Conservation (phyloP, 2,329 filamentous ascomycete genomes). For the Curvularia spicifera region DNA sequence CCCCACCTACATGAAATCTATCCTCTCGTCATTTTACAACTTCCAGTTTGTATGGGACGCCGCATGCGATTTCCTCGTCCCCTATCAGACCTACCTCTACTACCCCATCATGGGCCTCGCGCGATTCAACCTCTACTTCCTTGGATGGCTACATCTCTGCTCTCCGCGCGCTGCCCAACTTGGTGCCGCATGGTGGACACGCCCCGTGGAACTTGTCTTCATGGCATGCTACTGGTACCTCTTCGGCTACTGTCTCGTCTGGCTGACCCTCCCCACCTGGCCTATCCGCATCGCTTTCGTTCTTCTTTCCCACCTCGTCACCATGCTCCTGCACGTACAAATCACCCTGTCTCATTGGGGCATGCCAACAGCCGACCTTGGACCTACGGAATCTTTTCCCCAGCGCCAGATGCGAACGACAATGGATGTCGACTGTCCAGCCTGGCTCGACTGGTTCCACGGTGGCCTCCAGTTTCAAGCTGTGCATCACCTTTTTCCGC, state of each 20-base stretch:
- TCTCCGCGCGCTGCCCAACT: constrained; percentile 72
- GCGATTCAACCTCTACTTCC: constrained; percentile 83
- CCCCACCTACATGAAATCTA: constrained; percentile 75
- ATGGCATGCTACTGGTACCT: constrained; percentile 84
- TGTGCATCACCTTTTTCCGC: constrained; percentile 83
- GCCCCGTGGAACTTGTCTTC: constrained; percentile 78
- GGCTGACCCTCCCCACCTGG: constrained; percentile 72
- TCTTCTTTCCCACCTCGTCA: constrained; percentile 79
- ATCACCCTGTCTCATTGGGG: constrained; percentile 92
- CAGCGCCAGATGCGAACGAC: constrained; percentile 91
- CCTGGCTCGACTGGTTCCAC: constrained; percentile 88
- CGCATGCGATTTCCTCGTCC: constrained; percentile 71
- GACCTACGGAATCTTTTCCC: constrained; percentile 82
- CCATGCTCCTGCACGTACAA: constrained; percentile 83
- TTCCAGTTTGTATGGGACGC: constrained; percentile 78
- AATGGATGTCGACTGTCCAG: constrained; percentile 88
- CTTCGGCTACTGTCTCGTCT: constrained; percentile 84
- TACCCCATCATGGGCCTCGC: constrained; percentile 81
- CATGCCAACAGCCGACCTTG: constrained; percentile 89
- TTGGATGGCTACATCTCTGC: constrained; percentile 80
- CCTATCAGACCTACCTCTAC: constrained; percentile 81
- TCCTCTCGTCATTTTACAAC: constrained; percentile 84
- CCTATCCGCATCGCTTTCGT: constrained; percentile 75
- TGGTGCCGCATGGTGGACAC: constrained; percentile 82
- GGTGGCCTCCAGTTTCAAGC: constrained; percentile 90